A percentile compares a stretch with the other conserved stretches of the same genome.
Conservation (phyloP, 257 asterid species). For the Voacanga thouarsii region DNA sequence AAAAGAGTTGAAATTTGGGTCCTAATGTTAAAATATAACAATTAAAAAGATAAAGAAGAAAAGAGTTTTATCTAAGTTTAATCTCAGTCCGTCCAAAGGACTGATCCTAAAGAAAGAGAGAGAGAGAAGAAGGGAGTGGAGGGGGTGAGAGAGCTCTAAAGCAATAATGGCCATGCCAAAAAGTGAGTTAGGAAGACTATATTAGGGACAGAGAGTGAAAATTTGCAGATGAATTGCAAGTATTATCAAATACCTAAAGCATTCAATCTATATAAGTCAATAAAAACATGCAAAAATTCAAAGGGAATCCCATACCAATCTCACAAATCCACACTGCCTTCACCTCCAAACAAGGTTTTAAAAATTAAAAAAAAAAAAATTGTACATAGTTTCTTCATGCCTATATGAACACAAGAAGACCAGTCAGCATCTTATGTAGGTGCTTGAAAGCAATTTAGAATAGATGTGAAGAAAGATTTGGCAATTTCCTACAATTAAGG, state of each 20-base stretch:
- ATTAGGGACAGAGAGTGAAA: background rate
- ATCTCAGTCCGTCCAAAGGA: background rate
- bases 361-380: background rate
- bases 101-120: background rate
- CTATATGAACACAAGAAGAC: background rate
- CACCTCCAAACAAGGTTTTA: background rate
- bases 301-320: background rate
- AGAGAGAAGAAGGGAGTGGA: background rate
- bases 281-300: background rate
- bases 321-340: background rate
- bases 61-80: background rate
- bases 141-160: background rate
- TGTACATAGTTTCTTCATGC: background rate
- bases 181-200: background rate
- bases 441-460: no score
- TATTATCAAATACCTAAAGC: background rate
- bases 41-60: background rate
- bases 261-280: background rate
- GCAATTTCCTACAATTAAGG: background rate
- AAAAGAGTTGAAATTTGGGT: background rate
- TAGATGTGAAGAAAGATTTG: background rate
- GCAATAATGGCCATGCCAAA: background rate
- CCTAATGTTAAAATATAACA: background rate
- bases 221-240: background rate
- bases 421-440: background rate